phyloP scores from a whole-genome alignment of 2,329 filamentous ascomycete species.

The Lecanicillium sp. region DNA sequence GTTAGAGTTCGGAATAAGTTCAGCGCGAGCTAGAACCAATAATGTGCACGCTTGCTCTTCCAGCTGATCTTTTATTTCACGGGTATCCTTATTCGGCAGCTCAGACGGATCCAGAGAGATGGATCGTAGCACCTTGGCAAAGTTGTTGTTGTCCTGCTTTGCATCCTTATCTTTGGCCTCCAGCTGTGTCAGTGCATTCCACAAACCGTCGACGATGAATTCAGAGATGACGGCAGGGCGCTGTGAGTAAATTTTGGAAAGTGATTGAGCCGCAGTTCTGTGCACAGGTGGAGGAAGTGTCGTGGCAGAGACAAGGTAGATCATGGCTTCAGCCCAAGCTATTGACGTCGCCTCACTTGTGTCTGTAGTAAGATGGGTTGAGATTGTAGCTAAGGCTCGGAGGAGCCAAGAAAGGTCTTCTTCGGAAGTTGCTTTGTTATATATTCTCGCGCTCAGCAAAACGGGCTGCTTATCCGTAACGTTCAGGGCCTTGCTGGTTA shows the following conservation, averaged over 20 bases:
- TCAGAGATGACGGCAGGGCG: slow-evolving; percentile 52
- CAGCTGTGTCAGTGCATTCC: slow-evolving; percentile 68
- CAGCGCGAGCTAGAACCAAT: slow-evolving; percentile 69
- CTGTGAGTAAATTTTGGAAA: slow-evolving; percentile 60
- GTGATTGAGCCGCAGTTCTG: slow-evolving; percentile 52
- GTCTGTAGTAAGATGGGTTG: slow-evolving; percentile 46
- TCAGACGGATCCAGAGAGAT: slow-evolving; percentile 58
- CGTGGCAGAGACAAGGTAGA: slow-evolving; percentile 68
- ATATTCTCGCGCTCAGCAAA: slow-evolving; percentile 76
- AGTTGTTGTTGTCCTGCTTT: slow-evolving; percentile 57
- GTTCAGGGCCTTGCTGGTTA: slow-evolving; percentile 60
- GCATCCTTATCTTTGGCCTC: slow-evolving; percentile 71
- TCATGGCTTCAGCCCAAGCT: slow-evolving; percentile 77
- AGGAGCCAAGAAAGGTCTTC: slow-evolving; percentile 77
- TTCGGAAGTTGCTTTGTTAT: slow-evolving; percentile 66
- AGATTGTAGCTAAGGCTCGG: slow-evolving; percentile 60
- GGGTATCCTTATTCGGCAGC: slow-evolving; percentile 34
- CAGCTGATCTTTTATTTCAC: slow-evolving; percentile 43
- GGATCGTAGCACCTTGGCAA: slow-evolving; percentile 55
- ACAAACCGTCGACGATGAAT: slow-evolving; percentile 67
- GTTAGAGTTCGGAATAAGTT: slow-evolving; percentile 68
- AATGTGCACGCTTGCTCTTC: slow-evolving; percentile 69
- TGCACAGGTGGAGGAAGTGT: slow-evolving; percentile 56
- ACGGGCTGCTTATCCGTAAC: slow-evolving; percentile 81
- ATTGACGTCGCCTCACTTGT: slow-evolving; percentile 44